phyloP scores from a whole-genome alignment of 2,329 filamentous ascomycete species.

The Phyllosticta ampelicida region DNA sequence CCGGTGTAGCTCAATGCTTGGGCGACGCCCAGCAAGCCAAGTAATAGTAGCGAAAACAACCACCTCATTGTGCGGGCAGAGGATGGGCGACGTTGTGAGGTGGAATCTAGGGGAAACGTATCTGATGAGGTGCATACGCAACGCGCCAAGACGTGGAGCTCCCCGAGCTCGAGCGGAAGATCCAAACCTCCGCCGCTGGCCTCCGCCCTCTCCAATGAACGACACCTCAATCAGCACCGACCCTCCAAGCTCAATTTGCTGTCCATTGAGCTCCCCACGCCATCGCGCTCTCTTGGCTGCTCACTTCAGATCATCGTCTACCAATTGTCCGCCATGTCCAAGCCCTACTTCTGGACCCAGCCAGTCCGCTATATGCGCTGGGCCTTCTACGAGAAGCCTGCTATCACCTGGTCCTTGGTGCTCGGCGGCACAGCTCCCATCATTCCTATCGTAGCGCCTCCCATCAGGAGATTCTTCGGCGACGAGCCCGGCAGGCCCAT shows the following conservation, averaged over 20 bases:
- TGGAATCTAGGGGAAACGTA: constrained; percentile 26
- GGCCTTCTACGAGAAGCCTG: constrained; percentile 78
- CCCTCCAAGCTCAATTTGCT: neutral
- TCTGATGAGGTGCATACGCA: constrained; percentile 14
- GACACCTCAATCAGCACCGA: constrained; percentile 4
- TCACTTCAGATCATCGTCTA: neutral
- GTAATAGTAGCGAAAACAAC: constrained; percentile 57
- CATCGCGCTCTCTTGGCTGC: neutral
- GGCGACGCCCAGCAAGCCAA: constrained; percentile 55
- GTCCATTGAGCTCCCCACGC: neutral
- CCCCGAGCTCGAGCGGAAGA: constrained; percentile 6
- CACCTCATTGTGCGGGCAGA: constrained; percentile 54
- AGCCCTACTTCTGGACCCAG: constrained; percentile 70
- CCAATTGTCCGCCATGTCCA: constrained; percentile 45
- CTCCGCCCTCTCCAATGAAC: constrained; percentile 1
- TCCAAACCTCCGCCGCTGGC: constrained; percentile 5
- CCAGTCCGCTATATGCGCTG: constrained; percentile 81
- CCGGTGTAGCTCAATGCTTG: constrained; percentile 72
- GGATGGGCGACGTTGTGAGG: constrained; percentile 14
- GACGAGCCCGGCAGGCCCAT: constrained; percentile 55
- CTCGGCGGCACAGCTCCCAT: constrained; percentile 65
- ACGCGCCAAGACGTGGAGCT: constrained; percentile 21
- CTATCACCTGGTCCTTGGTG: constrained; percentile 77
- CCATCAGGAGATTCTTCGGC: constrained; percentile 59
- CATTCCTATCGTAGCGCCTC: constrained; percentile 59